phyloP scores from a whole-genome alignment of 257 asterid species.

The Solanum pinnatisectum region DNA sequence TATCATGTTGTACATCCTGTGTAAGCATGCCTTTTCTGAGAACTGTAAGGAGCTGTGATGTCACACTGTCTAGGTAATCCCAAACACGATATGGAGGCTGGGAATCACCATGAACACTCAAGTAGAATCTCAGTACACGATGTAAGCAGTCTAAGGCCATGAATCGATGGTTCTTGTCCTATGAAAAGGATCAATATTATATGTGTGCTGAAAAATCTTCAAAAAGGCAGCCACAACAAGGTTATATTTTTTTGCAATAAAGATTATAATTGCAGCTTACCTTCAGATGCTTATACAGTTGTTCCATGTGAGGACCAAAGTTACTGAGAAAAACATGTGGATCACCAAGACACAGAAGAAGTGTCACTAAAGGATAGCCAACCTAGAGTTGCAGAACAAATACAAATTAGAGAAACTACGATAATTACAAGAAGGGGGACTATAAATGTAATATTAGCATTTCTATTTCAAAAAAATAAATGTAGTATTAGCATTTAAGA shows the following conservation, averaged over 20 bases:
- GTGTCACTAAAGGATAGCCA: slow-evolving; percentile 96
- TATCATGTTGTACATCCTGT: slow-evolving; percentile 97
- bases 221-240: background rate
- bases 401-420: background rate
- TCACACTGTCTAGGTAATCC: slow-evolving; percentile 98
- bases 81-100: slow-evolving; percentile 95
- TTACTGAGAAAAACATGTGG: slow-evolving; percentile 75
- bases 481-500: background rate
- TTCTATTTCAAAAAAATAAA: background rate
- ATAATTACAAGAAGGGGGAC: background rate
- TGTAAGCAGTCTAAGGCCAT: slow-evolving; percentile 98
- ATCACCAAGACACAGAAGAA: slow-evolving; percentile 97
- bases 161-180: slow-evolving; percentile 98
- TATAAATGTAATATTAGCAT: background rate
- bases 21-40: slow-evolving; percentile 93
- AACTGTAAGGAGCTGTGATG: slow-evolving; percentile 88
- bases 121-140: slow-evolving; percentile 88
- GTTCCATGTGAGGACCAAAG: slow-evolving; percentile 97
- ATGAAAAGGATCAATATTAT: slow-evolving; percentile 19
- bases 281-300: slow-evolving; percentile 87
- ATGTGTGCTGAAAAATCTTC: background rate
- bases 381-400: slow-evolving; percentile 36
- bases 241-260: background rate
- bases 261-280: slow-evolving; percentile 19
- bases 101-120: slow-evolving; percentile 89